Evolutionary conservation across 257 asterid species (phyloP).

Genomic region (Cinchona pubescens): DNA sequence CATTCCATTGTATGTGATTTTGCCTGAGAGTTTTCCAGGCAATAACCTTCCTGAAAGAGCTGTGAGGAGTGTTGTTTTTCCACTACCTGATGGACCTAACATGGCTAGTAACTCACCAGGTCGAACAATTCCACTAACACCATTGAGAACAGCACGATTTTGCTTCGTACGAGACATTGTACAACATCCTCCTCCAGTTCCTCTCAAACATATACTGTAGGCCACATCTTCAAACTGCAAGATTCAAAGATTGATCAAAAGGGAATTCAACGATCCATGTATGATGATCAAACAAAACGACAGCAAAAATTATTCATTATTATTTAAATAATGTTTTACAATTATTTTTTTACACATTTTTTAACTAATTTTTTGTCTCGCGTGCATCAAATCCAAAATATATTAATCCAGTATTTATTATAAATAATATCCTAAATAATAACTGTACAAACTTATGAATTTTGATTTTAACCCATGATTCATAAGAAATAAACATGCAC

Average conservation of each 20-base stretch:
- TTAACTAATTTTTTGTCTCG: too few species aligned
- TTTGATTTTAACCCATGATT: too few species aligned
- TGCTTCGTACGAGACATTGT: slow-evolving; percentile 41
- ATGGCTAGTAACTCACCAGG: slow-evolving; percentile 84
- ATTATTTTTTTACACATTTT: too few species aligned
- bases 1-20: slow-evolving; percentile 55
- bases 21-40: slow-evolving; percentile 61
- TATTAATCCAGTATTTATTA: too few species aligned
- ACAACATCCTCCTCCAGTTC: slow-evolving; percentile 21
- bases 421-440: too few species aligned
- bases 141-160: slow-evolving; percentile 42
- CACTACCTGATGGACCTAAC: slow-evolving; percentile 98
- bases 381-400: too few species aligned
- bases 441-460: too few species aligned
- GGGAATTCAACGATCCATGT: not conserved
- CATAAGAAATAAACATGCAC: not conserved
- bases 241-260: not conserved
- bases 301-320: not conserved
- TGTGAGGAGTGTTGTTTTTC: slow-evolving; percentile 76
- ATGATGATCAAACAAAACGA: not conserved
- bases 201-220: slow-evolving; percentile 40
- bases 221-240: slow-evolving; percentile 76
- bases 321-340: too few species aligned
- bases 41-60: slow-evolving; percentile 68
- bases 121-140: slow-evolving; percentile 55